Percentiles rank a stretch among this genome's conserved stretches.
Conservation (phyloP, 2,329 filamentous ascomycete genomes). For the Trichoderma semiorbis region DNA sequence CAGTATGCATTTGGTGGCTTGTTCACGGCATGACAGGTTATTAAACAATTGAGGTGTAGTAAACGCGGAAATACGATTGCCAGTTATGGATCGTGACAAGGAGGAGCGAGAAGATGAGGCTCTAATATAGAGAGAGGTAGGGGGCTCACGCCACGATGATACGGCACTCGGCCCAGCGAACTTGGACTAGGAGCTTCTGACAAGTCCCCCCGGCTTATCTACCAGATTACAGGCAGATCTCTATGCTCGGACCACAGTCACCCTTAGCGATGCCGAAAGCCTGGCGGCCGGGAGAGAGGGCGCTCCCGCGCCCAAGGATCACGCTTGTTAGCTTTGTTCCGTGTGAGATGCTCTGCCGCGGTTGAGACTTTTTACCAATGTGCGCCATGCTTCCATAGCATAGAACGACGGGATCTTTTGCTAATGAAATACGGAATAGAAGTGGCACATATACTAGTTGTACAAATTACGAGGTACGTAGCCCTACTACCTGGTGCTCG, state of each 20-base stretch:
- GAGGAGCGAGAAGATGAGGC: not conserved
- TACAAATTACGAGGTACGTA: not conserved
- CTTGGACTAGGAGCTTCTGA: not conserved
- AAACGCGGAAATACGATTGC: not conserved
- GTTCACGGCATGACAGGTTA: not conserved
- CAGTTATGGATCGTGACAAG: not conserved
- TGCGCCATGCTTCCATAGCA: not conserved
- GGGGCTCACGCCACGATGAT: not conserved
- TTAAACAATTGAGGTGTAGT: not conserved
- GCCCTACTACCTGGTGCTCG: not conserved
- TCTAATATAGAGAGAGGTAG: not conserved
- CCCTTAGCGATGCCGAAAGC: slow-evolving; percentile 3
- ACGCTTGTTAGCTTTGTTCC: not conserved
- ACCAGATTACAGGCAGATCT: not conserved
- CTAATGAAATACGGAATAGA: not conserved
- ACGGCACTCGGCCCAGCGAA: not conserved
- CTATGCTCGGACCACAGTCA: not conserved
- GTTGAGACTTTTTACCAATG: not conserved
- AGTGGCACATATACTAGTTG: not conserved
- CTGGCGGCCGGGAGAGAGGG: not conserved
- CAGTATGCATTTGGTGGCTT: not conserved
- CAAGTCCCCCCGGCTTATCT: not conserved
- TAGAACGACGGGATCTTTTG: not conserved
- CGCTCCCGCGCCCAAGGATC: not conserved
- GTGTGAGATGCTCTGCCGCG: not conserved